A percentile compares a stretch with the other conserved stretches of the same genome.
Evolutionary conservation across 2,329 filamentous ascomycete genomes (phyloP).

Genomic region (Sporothrix protearum): DNA sequence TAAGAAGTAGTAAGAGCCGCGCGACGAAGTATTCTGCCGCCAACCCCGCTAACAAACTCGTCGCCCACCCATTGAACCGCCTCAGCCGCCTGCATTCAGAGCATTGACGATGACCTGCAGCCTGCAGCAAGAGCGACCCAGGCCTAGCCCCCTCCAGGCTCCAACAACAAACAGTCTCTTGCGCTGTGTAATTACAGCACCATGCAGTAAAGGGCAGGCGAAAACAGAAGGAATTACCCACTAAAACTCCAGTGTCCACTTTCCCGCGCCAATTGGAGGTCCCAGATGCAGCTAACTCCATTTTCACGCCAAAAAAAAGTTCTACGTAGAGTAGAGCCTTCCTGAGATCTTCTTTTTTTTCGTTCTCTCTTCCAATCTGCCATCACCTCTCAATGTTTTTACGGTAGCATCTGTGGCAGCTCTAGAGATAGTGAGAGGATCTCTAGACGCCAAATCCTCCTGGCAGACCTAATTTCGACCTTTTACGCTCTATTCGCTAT

Average conservation of each 20-base stretch:
- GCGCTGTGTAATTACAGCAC: neutral
- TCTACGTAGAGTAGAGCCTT: constrained; percentile 14
- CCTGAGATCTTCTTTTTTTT: constrained; percentile 12
- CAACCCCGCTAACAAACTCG: constrained; percentile 22
- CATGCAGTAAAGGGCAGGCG: neutral
- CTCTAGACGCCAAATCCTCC: constrained; percentile 64
- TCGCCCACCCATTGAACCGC: constrained; percentile 17
- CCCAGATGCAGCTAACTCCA: constrained; percentile 3
- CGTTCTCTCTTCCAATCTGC: neutral
- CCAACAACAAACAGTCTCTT: neutral
- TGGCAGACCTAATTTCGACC: constrained; percentile 30
- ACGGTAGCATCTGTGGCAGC: constrained; percentile 67
- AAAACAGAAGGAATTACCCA: constrained; percentile 2
- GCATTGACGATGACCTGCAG: constrained; percentile 17
- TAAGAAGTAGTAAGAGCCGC: neutral
- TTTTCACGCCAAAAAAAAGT: constrained; percentile 24
- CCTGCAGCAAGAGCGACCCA: constrained; percentile 2
- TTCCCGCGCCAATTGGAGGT: constrained; percentile 10
- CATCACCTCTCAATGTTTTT: constrained; percentile 50
- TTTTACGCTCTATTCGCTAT: constrained; percentile 31
- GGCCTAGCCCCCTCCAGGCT: neutral
- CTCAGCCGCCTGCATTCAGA: neutral
- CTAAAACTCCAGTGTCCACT: constrained; percentile 19
- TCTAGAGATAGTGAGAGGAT: constrained; percentile 76
- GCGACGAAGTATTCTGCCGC: neutral